Evolutionary conservation across 169 alveolate species (phyloP).

Genomic region (Babesia bovis): DNA sequence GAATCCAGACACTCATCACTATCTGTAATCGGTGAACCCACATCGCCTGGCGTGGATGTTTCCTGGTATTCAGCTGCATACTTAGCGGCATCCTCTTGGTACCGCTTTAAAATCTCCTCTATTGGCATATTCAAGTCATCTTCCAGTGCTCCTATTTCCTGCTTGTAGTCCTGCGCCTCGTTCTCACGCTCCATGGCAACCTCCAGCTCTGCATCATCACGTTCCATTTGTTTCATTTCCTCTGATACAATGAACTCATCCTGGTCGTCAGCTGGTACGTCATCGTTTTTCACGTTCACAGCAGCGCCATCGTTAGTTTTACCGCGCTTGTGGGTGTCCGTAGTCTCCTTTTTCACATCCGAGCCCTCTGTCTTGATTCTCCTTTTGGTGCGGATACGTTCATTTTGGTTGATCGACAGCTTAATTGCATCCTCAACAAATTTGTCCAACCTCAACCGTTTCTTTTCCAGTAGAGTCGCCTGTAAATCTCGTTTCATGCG

Average conservation of each 20-base stretch:
- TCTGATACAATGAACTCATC: conserved; percentile 51
- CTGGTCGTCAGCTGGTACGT: conserved; percentile 5
- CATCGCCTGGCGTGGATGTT: too few relatives aligned
- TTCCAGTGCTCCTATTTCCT: conserved; percentile 42
- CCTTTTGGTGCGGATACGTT: conserved; percentile 1
- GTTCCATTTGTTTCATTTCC: conserved; percentile 48
- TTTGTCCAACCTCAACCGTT: conserved; percentile 70
- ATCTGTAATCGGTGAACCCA: too few relatives aligned
- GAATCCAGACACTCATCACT: neutral
- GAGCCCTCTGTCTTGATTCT: neutral
- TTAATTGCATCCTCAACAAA: conserved; percentile 78
- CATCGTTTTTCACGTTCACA: neutral
- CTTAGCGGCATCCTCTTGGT: conserved; percentile 16
- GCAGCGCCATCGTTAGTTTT: neutral
- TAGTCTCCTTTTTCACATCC: neutral
- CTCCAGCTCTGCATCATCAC: conserved; percentile 35
- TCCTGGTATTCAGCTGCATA: conserved; percentile 4
- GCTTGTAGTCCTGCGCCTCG: neutral
- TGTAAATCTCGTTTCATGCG: conserved; percentile 72
- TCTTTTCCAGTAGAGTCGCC: conserved; percentile 67
- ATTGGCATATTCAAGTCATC: conserved; percentile 52
- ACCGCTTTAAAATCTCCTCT: conserved; percentile 51
- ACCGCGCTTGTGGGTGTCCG: neutral
- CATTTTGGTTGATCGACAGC: conserved; percentile 38
- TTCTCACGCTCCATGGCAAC: conserved; percentile 58